Percentiles rank a stretch among this genome's conserved stretches.
These are phyloP conservation scores for Petunia axillaris DNA, from an alignment of 257 asterid species.

Conservation along the genomic window DNA sequence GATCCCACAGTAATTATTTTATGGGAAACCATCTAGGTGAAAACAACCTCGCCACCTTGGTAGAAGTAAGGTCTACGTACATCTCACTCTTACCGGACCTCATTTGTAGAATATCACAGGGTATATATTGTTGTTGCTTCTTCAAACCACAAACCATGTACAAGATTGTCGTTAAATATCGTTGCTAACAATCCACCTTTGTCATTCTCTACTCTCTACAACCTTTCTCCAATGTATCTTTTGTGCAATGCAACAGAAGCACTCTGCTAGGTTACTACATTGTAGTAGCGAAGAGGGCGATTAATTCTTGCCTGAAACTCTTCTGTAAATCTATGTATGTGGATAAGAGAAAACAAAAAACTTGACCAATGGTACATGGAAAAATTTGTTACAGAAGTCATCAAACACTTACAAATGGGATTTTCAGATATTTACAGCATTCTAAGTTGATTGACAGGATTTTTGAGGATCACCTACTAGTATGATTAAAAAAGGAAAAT, in stretches of 20 bases:
- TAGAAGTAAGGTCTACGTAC: no score
- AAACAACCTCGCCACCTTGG: no score
- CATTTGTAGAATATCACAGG: no score
- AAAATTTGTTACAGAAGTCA: background rate
- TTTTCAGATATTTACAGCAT: constrained; percentile 19
- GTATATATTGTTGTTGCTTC: background rate
- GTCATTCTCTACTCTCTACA: background rate
- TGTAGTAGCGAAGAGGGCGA: background rate
- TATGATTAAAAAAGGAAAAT: constrained; percentile 9
- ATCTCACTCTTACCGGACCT: no score
- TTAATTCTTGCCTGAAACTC: background rate
- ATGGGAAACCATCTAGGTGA: background rate
- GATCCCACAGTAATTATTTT: no score
- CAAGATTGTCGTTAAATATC: no score
- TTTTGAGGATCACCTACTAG: constrained; percentile 6
- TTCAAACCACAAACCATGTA: background rate
- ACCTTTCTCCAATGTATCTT: background rate
- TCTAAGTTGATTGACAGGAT: background rate
- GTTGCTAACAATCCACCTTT: background rate
- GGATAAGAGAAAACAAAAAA: no score
- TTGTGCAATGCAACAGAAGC: background rate
- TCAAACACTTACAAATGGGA: constrained; percentile 2
- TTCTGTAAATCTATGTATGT: no score
- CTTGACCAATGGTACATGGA: background rate
- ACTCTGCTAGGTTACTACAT: background rate